phyloP scores from a whole-genome alignment of 352 stramenopile species.

The Saprolegnia diclina region DNA sequence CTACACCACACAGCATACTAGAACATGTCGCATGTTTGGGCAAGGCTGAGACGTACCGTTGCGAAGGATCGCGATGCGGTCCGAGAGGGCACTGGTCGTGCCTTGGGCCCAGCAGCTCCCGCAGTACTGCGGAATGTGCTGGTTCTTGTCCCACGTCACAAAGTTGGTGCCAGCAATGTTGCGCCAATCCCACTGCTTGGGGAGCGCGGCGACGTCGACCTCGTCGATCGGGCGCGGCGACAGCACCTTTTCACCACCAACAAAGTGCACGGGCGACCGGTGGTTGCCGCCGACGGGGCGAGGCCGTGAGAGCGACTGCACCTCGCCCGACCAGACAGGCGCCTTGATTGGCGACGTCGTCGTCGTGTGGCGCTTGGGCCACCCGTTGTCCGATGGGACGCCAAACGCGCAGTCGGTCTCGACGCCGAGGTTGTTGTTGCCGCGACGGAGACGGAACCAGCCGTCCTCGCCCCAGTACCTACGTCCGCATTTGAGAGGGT shows the following conservation, averaged over 20 bases:
- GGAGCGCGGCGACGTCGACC: slow-evolving; percentile 74
- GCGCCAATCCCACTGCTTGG: slow-evolving; percentile 92
- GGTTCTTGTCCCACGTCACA: slow-evolving; percentile 97
- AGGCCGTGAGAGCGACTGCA: slow-evolving; percentile 26
- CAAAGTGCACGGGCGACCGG: slow-evolving; percentile 49
- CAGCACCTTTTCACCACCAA: slow-evolving; percentile 56
- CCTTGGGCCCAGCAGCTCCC: slow-evolving; percentile 90
- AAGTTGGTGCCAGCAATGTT: slow-evolving; percentile 92
- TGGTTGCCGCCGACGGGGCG: neutral
- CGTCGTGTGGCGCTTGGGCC: slow-evolving; percentile 36
- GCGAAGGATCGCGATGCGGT: slow-evolving; percentile 88
- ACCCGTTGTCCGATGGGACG: slow-evolving; percentile 74
- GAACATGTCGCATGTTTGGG: too few relatives aligned
- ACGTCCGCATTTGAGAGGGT: neutral
- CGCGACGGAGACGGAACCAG: slow-evolving; percentile 90
- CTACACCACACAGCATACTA: slow-evolving; percentile 33
- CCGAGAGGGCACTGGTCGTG: slow-evolving; percentile 81
- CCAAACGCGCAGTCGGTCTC: slow-evolving; percentile 91
- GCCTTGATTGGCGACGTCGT: slow-evolving; percentile 10
- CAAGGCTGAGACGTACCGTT: slow-evolving; percentile 42
- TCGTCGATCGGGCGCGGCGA: slow-evolving; percentile 71
- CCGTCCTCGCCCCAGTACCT: slow-evolving; percentile 90
- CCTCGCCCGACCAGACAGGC: slow-evolving; percentile 5
- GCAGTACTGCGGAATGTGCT: slow-evolving; percentile 95
- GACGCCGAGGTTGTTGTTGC: slow-evolving; percentile 91